Base-by-base conservation (phyloP, 2,329 filamentous ascomycete genomes). In the Beauveria varroae region DNA sequence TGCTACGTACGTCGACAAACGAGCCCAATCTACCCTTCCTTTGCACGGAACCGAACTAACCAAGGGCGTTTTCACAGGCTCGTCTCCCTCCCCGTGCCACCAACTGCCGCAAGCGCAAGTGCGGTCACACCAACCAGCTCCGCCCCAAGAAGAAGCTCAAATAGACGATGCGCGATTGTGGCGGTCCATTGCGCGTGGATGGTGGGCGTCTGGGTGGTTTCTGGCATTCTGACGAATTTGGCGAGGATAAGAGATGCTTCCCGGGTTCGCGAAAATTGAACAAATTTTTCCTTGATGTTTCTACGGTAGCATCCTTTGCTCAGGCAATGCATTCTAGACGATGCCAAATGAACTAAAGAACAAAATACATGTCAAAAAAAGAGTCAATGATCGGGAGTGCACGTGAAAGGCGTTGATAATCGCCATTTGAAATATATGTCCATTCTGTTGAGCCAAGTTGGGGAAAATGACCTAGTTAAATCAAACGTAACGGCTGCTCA, bases 111-210 rank as follows among this genome's bases (percentile, higher is more conserved):
- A 98, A 98, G 92, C 93, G 93, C 85, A 98, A 98, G 88, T 98
- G 93, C 82, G 95, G 93, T 68, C 95, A 98, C 89, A 96, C 89
- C 84, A 98, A 98, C 91, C 95, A 99, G 88, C 91, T 99, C 79
- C 91, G 95, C 83, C 95, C 95, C 81, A 99, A 99, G 93, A 99
- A 99, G 93, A 99, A 99, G 93, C 87, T 96, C 79, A 96, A 97
- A 84, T 81, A 79, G 73, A 76, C 73, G 71, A 75, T 74, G 71
- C 62, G 44, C 62, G 44, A 53, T 44, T 53, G 18, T 44, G 30
- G 43, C n/a, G 22, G 37, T 44, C 52, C 28, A 53, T 43, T 63
- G 63, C 68, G 67, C 68, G 73, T 73, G 73, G 69, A 74, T 74
- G 34, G 73, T 71, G 46, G 77, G 76, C 77, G 76, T 79, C 74